phyloP scores from a whole-genome alignment of 2,329 filamentous ascomycete species.

The Nothophoma quercina region DNA sequence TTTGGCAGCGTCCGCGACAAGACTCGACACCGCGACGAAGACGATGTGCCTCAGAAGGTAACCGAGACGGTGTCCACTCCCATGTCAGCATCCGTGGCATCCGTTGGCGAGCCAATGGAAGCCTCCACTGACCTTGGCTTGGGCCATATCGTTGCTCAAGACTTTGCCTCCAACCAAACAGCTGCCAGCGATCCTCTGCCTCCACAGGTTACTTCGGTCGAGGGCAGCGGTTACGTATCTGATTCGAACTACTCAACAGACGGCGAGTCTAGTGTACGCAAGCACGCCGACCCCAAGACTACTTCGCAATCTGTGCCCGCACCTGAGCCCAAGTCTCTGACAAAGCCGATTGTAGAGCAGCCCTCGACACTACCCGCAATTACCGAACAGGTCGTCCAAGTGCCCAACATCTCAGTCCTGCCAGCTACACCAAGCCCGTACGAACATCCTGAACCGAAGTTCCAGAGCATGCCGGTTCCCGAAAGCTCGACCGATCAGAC shows the following conservation, averaged over 20 bases:
- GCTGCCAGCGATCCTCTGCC: slow-evolving; percentile 67
- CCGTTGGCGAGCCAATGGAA: slow-evolving; percentile 52
- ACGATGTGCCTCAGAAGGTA: slow-evolving; percentile 60
- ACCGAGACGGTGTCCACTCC: slow-evolving; percentile 54
- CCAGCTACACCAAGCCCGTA: slow-evolving; percentile 45
- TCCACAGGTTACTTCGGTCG: slow-evolving; percentile 73
- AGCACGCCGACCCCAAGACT: slow-evolving; percentile 20
- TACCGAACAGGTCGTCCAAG: slow-evolving; percentile 24
- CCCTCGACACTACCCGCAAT: slow-evolving; percentile 14
- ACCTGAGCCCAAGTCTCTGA: slow-evolving; percentile 42
- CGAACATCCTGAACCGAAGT: slow-evolving; percentile 35
- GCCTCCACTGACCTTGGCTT: slow-evolving; percentile 68
- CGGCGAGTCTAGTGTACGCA: slow-evolving; percentile 13
- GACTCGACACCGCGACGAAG: slow-evolving; percentile 57
- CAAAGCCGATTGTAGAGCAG: slow-evolving; percentile 24
- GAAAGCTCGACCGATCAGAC: slow-evolving; percentile 43
- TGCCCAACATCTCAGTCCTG: slow-evolving; percentile 47
- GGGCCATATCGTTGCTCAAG: slow-evolving; percentile 63
- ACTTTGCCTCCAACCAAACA: slow-evolving; percentile 57
- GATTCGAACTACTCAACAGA: slow-evolving; percentile 56
- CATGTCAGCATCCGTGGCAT: slow-evolving; percentile 43
- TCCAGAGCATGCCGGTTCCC: slow-evolving; percentile 38
- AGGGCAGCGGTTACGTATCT: slow-evolving; percentile 70
- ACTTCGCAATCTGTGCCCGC: slow-evolving; percentile 20
- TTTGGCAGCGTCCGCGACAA: slow-evolving; percentile 78